Evolutionary conservation across 768 basidiomycete genomes (phyloP).

Genomic region (Lactarius hatsudake): DNA sequence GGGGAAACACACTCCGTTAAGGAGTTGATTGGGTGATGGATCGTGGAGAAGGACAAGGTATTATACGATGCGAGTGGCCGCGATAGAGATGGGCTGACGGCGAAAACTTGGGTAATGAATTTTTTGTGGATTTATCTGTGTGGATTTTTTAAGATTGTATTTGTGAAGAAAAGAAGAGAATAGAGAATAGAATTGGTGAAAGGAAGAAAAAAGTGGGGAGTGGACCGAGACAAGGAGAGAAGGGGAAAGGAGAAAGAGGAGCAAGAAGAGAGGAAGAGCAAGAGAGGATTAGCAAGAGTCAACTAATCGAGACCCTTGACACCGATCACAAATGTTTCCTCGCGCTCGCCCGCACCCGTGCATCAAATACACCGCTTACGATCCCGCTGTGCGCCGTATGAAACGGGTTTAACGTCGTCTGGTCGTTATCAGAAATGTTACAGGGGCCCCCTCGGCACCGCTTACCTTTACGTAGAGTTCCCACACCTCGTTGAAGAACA

Average conservation of each 20-base stretch:
- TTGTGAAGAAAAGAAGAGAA: slow-evolving; percentile 17
- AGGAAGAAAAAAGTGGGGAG: slow-evolving; percentile 30
- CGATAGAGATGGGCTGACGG: slow-evolving; percentile 17
- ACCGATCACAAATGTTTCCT: slow-evolving; percentile 64
- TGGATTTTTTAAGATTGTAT: slow-evolving; percentile 10
- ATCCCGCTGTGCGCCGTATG: slow-evolving; percentile 86
- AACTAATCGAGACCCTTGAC: slow-evolving; percentile 1
- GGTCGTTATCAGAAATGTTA: slow-evolving; percentile 22
- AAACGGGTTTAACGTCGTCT: slow-evolving; percentile 95
- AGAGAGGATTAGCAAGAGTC: not conserved
- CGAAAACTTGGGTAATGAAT: not conserved
- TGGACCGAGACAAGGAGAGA: slow-evolving; percentile 23
- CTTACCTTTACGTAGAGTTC: slow-evolving; percentile 94
- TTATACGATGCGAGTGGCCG: slow-evolving; percentile 23
- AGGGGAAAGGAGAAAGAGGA: slow-evolving; percentile 30
- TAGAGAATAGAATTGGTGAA: slow-evolving; percentile 24
- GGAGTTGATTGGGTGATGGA: slow-evolving; percentile 17
- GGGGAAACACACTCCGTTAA: slow-evolving; percentile 22
- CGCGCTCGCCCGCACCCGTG: slow-evolving; percentile 79
- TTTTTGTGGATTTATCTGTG: slow-evolving; percentile 14
- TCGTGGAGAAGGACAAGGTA: slow-evolving; percentile 21
- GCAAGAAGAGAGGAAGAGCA: slow-evolving; percentile 26
- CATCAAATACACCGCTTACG: slow-evolving; percentile 78
- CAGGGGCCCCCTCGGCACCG: not conserved
- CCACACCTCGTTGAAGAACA: slow-evolving; percentile 95